Evolutionary conservation across 2,329 filamentous ascomycete species (phyloP).

Genomic region (Paecilomyces formosus): DNA sequence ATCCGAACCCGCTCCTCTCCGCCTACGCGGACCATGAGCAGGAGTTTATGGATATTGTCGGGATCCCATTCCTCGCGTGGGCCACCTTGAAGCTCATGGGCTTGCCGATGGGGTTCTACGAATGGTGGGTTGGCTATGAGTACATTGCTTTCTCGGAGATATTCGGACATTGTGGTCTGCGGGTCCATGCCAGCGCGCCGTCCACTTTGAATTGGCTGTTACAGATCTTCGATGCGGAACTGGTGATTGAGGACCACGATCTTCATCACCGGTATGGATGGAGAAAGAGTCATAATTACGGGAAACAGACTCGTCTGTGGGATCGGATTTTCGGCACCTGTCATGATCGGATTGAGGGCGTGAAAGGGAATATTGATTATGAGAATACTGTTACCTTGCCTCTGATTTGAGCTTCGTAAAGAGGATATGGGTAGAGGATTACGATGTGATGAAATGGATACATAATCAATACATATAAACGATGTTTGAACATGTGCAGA

Average conservation of each 20-base stretch:
- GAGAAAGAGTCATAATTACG: constrained; percentile 26
- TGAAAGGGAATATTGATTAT: constrained; percentile 18
- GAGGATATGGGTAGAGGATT: too few relatives aligned
- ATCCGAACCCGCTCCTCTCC: constrained; percentile 31
- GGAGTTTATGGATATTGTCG: constrained; percentile 32
- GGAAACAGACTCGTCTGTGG: constrained; percentile 27
- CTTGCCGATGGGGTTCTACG: constrained; percentile 36
- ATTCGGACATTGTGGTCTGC: constrained; percentile 32
- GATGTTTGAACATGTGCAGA: too few relatives aligned
- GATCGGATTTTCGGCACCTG: constrained; percentile 23
- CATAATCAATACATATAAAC: too few relatives aligned
- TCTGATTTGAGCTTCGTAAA: too few relatives aligned
- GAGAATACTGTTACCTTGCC: too few relatives aligned
- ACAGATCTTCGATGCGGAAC: constrained; percentile 21
- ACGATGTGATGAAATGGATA: too few relatives aligned
- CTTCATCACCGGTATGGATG: constrained; percentile 26
- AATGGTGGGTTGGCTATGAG: constrained; percentile 37
- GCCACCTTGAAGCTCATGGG: constrained; percentile 24
- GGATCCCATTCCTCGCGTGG: constrained; percentile 29
- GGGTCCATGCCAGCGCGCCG: constrained; percentile 25
- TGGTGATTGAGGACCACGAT: constrained; percentile 33
- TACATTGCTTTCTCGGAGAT: constrained; percentile 36
- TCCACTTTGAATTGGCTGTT: constrained; percentile 25
- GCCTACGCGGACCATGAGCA: constrained; percentile 34
- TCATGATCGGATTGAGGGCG: constrained; percentile 23